phyloP scores from a whole-genome alignment of 495 filamentous ascomycete genomes.

The Letharia lupina region DNA sequence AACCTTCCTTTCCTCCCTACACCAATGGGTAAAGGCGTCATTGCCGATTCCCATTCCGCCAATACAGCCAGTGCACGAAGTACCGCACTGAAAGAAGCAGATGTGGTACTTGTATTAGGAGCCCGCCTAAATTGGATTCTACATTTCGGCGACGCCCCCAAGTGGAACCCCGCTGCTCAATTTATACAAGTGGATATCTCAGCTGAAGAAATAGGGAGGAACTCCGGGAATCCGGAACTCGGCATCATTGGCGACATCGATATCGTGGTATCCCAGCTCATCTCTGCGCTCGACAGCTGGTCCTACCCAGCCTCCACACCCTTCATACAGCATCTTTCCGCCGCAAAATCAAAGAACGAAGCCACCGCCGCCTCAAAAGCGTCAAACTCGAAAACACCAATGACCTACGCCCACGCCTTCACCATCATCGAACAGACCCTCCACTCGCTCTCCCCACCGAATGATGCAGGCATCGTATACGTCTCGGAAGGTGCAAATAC shows the following conservation, averaged over 20 bases:
- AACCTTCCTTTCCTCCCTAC: conserved; percentile 53
- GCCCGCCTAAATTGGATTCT: conserved; percentile 60
- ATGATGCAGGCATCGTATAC: conserved; percentile 48
- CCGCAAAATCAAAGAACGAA: conserved; percentile 43
- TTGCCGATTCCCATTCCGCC: conserved; percentile 48
- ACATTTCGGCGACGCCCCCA: conserved; percentile 51
- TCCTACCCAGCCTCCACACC: conserved; percentile 32
- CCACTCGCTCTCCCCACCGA: conserved; percentile 33
- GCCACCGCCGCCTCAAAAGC: conserved; percentile 34
- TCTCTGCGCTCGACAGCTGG: conserved; percentile 36
- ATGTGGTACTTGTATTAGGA: conserved; percentile 52
- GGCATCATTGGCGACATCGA: conserved; percentile 47
- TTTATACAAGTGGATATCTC: conserved; percentile 56
- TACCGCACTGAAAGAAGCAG: conserved; percentile 47
- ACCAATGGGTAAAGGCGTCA: conserved; percentile 57
- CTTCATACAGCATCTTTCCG: conserved; percentile 32
- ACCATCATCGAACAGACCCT: conserved; percentile 44
- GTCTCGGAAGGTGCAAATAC: conserved; percentile 61
- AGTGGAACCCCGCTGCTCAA: conserved; percentile 45
- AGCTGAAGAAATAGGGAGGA: conserved; percentile 49
- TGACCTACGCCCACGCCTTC: conserved; percentile 50
- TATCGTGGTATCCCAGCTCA: conserved; percentile 44
- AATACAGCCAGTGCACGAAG: conserved; percentile 52
- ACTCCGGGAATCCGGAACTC: conserved; percentile 37
- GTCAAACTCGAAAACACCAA: conserved; percentile 32